Base-by-base conservation (phyloP, 495 filamentous ascomycete genomes). In the Patellaria atrata region DNA sequence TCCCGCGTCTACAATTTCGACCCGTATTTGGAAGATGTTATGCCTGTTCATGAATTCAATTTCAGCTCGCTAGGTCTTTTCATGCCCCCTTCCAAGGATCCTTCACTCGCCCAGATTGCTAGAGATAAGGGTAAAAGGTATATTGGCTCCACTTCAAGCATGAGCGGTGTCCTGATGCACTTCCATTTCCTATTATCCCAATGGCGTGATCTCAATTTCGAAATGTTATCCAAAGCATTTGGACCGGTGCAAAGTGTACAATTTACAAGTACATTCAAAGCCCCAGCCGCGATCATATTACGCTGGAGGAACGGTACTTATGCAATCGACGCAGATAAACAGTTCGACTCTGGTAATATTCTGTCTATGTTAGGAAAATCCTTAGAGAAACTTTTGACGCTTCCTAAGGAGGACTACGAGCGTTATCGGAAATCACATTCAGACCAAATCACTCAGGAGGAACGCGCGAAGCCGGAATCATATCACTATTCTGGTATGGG, bases 321-420 rank as follows among this genome's bases (percentile, higher is more conserved):
- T 53, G 87, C 91, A n/a, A 92, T 99, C 41, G 89, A 99, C 58
- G 81, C 85, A 0, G 89, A 96, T 56, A 99, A 96, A 59, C 73
- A 94, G 53, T 92, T 70, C 48, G 89, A 94, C 42, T 67, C 58
- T 5, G 77, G 79, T 16, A 96, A 82, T 39, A 71, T 99, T 24
- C 64, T 96, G 18, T 84, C 75, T 53, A 80, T 85, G 61, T 68
- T 99, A 5, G 89, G 89, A 5, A 83, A 85, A 38, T 92, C 85
- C 0, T 82, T 99, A 77, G 89, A 99, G 55, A 94, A 94, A 54
- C 61, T 94, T 11, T 69, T 99, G n/a, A 94, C 86, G 0, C 51
- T 87, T 20, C 63, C 75, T 11, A 82, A 73, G 27, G 71, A 80
- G 1, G 72, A 87, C 0, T 96, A 77, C 45, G 86, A 94, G 51